Percentiles rank a stretch among this genome's conserved stretches.
Evolutionary conservation across 495 filamentous ascomycete genomes (phyloP).

Genomic region (Neurospora sp.): DNA sequence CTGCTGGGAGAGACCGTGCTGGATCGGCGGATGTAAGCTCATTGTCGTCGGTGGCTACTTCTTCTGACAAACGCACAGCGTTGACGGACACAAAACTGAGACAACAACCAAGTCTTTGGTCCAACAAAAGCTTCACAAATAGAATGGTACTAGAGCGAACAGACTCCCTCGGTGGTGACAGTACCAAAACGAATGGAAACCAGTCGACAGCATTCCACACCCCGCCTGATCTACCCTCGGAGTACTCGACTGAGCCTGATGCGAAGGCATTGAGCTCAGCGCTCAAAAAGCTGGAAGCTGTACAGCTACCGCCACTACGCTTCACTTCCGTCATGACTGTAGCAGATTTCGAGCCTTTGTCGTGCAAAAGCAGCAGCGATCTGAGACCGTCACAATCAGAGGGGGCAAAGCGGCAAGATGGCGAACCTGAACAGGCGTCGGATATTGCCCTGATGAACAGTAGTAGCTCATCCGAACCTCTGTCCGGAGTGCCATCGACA

Average conservation of each 20-base stretch:
- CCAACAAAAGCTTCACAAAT: neutral
- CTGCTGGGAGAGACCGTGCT: neutral
- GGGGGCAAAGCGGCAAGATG: neutral
- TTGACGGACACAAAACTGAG: neutral
- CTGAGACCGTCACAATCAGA: neutral
- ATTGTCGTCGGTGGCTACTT: neutral
- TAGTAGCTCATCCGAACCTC: neutral
- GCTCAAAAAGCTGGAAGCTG: neutral
- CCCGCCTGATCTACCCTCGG: neutral
- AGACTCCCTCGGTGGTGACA: neutral
- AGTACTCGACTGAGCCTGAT: neutral
- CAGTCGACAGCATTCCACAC: neutral
- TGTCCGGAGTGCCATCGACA: neutral
- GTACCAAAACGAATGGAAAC: neutral
- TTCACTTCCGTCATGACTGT: conserved; percentile 14
- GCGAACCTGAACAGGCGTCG: neutral
- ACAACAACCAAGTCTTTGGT: neutral
- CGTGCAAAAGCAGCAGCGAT: neutral
- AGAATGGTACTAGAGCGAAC: neutral
- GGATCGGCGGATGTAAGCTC: neutral
- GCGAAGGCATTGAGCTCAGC: neutral
- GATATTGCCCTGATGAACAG: neutral
- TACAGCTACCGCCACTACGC: neutral
- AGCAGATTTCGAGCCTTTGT: conserved; percentile 12
- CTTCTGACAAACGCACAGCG: neutral